Evolutionary conservation across 1,284 basidiomycete species (phyloP).

Genomic region (Clitocybe nebularis): DNA sequence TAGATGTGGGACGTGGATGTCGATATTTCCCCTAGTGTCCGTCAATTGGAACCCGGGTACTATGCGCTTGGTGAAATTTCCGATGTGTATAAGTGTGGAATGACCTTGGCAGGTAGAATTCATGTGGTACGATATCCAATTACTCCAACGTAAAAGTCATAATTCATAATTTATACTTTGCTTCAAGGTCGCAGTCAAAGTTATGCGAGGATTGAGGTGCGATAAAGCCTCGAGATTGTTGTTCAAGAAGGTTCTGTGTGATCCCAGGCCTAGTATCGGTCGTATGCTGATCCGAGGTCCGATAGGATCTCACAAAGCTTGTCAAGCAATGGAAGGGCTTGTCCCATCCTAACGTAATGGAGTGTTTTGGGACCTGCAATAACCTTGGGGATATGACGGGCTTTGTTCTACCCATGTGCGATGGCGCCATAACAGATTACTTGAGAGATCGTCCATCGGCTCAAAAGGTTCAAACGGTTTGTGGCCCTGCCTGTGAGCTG

Average conservation of each 20-base stretch:
- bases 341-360: background rate
- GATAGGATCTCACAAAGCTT: background rate
- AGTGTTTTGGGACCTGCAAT: slow-evolving; percentile 1
- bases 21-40: background rate
- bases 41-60: slow-evolving; percentile 3
- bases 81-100: background rate
- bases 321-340: background rate
- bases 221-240: background rate
- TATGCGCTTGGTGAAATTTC: slow-evolving; percentile 2
- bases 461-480: background rate
- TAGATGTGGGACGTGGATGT: background rate
- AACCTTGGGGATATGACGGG: slow-evolving; percentile 1
- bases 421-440: background rate
- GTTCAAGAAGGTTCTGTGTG: background rate
- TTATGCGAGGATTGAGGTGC: background rate
- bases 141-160: too few relatives aligned
- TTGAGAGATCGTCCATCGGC: background rate
- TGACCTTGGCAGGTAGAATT: background rate
- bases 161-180: too few relatives aligned
- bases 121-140: too few relatives aligned
- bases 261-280: too few relatives aligned
- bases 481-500: too few relatives aligned
- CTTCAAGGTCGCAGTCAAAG: slow-evolving; percentile 4
- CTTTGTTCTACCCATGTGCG: slow-evolving; percentile 1
- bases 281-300: too few relatives aligned